Base-by-base conservation (phyloP, 495 filamentous ascomycete species). In the Aspergillus diversus region DNA sequence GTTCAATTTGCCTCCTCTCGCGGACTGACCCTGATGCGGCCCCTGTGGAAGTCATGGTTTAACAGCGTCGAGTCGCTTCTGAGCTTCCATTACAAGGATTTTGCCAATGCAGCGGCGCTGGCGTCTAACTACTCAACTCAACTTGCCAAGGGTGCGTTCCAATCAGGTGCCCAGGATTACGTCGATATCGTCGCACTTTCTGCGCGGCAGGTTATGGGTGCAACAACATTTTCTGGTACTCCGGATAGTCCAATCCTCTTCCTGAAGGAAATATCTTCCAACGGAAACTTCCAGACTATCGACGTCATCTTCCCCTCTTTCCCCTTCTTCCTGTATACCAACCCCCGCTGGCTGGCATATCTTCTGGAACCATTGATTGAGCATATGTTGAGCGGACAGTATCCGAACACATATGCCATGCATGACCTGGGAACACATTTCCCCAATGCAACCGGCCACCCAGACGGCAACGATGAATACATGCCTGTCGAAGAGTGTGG, bases 401-500 rank as follows among this genome's bases (percentile, higher is more conserved):
- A 98, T 75, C 94, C 91, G 0, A 92, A 93, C 61, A 85, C 79
- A 16, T 97, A 97, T 75, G 91, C 91, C 51, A 93, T 97, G 89
- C 94, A 98, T 71, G 94, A 98, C 75, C 79, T 98, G 56, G 94
- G 94, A 1, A 69, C 84, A 1, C 89, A 92, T 69, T 98, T 96
- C 74, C 94, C 94, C 16, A 98, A 98, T 68, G 87, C 91, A 5
- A 97, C 93, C 0, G 94, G 94, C 3, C 93, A 98, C 73, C 75
- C 86, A 1, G 92, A 96, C 66, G 94, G 94, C 11, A 81, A 81
- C 1, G 94, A 98, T 62, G 94, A 98, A 71, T 94, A 97, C 61
- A 98, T 98, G 94, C 94, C 94, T 0, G 91, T 98, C 2, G 94
- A 98, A 69, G 94, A 98, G 70, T 97, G 94, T 67, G 94, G 94